These are phyloP conservation scores for Castanea mollissima DNA, from an alignment of 306 rosid species.

Conservation along the genomic window DNA sequence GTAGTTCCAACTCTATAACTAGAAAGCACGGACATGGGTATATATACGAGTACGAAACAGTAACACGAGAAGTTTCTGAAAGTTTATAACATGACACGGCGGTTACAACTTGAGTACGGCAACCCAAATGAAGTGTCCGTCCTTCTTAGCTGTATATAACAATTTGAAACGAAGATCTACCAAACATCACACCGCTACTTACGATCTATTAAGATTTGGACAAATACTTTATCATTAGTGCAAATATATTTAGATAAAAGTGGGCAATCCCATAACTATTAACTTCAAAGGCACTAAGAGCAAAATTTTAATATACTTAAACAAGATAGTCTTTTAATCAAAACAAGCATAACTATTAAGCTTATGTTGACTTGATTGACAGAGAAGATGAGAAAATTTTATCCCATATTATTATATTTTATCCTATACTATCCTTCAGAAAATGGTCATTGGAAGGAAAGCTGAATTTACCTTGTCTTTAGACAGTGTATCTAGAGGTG, in stretches of 20 bases:
- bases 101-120: too few species aligned
- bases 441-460: slow-evolving; percentile 13
- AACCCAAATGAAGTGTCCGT: too few species aligned
- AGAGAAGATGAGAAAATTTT: slow-evolving; percentile 1
- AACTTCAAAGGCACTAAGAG: neutral
- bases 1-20: too few species aligned
- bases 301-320: neutral
- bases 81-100: too few species aligned
- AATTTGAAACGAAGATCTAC: neutral
- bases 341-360: neutral
- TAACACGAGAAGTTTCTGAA: too few species aligned
- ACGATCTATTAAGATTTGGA: neutral
- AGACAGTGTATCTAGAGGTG: slow-evolving; percentile 75
- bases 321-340: neutral
- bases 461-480: slow-evolving; percentile 67
- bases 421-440: neutral
- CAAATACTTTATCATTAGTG: neutral
- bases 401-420: neutral
- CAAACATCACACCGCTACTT: neutral
- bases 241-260: neutral
- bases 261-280: neutral
- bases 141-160: neutral
- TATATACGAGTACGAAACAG: too few species aligned
- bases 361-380: neutral
- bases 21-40: too few species aligned